Conservation (phyloP, 1,139 yeast genomes). For the Saccharomyces hybrid region DNA sequence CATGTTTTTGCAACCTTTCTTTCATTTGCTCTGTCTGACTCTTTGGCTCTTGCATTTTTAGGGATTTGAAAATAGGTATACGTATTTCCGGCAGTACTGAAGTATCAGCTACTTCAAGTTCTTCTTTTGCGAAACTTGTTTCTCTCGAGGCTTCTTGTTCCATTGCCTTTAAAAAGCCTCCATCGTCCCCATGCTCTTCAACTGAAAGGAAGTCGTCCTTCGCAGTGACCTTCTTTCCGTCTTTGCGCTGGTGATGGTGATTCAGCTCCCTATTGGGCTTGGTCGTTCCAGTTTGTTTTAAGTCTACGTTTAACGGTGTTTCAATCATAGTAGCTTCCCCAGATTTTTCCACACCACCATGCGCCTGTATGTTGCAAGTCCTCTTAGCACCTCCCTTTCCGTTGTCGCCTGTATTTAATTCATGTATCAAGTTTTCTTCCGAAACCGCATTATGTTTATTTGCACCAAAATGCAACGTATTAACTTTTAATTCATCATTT, state of each 20-base stretch:
- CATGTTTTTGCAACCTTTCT: background rate
- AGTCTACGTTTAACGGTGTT: background rate
- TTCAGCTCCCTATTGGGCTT: background rate
- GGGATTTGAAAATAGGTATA: conserved; percentile 24
- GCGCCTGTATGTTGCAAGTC: background rate
- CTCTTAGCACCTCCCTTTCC: background rate
- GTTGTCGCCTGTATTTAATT: background rate
- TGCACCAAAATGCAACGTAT: background rate
- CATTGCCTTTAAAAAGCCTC: background rate
- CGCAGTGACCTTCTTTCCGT: background rate
- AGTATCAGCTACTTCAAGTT: background rate
- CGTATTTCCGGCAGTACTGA: conserved; percentile 9
- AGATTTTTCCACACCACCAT: background rate
- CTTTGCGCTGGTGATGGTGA: background rate
- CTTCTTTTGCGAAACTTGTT: background rate
- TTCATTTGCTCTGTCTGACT: background rate
- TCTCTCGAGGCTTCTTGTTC: background rate
- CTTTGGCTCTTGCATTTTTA: conserved; percentile 3
- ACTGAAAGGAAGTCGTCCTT: background rate
- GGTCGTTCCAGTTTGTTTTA: background rate
- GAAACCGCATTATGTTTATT: background rate
- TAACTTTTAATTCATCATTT: background rate
- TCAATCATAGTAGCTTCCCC: background rate
- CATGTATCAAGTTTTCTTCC: background rate
- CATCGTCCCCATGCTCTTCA: background rate